Evolutionary conservation across 306 rosid species (phyloP).

Genomic region (Quercus glauca): DNA sequence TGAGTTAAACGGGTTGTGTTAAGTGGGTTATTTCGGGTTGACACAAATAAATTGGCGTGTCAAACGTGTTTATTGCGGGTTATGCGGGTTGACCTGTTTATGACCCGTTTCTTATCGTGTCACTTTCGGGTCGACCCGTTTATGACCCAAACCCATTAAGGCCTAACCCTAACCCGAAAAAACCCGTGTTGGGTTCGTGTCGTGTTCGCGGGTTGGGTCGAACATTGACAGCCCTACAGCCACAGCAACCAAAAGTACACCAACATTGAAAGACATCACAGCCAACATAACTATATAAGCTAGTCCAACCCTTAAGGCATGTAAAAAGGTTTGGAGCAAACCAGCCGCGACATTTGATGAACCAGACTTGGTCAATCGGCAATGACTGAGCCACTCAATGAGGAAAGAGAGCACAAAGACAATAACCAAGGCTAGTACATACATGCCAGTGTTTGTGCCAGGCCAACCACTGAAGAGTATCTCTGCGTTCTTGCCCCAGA

Average conservation of each 20-base stretch:
- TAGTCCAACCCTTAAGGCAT: conserved; percentile 51
- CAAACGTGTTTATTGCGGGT: no score
- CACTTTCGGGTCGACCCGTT: no score
- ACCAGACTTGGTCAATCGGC: conserved; percentile 43
- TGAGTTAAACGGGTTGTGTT: no score
- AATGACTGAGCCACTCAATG: conserved; percentile 50
- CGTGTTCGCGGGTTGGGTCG: no score
- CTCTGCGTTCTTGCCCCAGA: conserved; percentile 63
- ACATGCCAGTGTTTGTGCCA: conserved; percentile 52
- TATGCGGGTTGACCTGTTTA: no score
- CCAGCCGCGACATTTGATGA: conserved; percentile 31
- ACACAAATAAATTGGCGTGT: no score
- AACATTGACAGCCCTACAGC: no score
- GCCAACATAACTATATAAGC: conserved; percentile 81
- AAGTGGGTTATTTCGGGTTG: no score
- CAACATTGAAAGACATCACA: conserved; percentile 79
- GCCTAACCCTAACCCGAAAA: no score
- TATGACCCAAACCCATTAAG: no score
- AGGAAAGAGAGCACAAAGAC: conserved; percentile 52
- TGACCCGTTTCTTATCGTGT: no score
- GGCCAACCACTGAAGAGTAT: conserved; percentile 73
- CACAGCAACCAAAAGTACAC: conserved; percentile 65
- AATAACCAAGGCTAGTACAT: conserved; percentile 44
- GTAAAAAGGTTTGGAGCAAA: conserved; percentile 53
- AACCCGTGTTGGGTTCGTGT: no score